Base-by-base conservation (phyloP, 1,139 yeast genomes). In the Debaryomyces fabryi region DNA sequence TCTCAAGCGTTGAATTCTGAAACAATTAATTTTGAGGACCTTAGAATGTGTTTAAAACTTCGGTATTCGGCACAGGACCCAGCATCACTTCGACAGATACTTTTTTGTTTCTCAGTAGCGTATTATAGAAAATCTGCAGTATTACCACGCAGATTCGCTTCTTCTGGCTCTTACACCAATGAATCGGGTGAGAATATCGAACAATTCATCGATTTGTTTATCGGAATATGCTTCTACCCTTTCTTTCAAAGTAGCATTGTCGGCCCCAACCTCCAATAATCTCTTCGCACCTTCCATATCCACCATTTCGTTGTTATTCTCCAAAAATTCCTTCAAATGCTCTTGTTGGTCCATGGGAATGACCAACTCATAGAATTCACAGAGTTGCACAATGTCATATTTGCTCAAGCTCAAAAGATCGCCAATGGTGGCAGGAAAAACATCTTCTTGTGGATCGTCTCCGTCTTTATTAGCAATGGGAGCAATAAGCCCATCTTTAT, bases 351-450 rank as follows among this genome's bases (percentile, higher is more conserved):
- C 64, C 27, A 77, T 72, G 20, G 83, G 80, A 13, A 85, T 79
- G 38, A 85, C 65, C 44, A 86, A 64, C 55, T 86, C 96, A 68
- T 88, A 90, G 65, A 85, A 89, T 52, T 82, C 77, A 43, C 87
- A 79, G 61, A 89, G 71, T 44, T 72, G 71, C 25, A 85, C 73
- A 35, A 88, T 59, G 7, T 68, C 67, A 10, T 68, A 66, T 49
- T 79, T 75, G 1, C 65, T 56, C 44, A 89, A 64, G 1, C 63
- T 64, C 41, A 69, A 66, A 56, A 88, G 86, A 2, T 81, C 84
- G 1, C 64, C 72, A 20, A 85, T 65, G 0, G 88, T 84, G 12
- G 60, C 60, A 4, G 97, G 97, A 64, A 85, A 86, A 8, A 69
- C 52, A 6, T 72, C 68, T 4, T 69, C 69, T 2, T 70, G 68